These are phyloP conservation scores for Raffaelea albimanens DNA, from an alignment of 2,329 filamentous ascomycete species.

Conservation along the genomic window DNA sequence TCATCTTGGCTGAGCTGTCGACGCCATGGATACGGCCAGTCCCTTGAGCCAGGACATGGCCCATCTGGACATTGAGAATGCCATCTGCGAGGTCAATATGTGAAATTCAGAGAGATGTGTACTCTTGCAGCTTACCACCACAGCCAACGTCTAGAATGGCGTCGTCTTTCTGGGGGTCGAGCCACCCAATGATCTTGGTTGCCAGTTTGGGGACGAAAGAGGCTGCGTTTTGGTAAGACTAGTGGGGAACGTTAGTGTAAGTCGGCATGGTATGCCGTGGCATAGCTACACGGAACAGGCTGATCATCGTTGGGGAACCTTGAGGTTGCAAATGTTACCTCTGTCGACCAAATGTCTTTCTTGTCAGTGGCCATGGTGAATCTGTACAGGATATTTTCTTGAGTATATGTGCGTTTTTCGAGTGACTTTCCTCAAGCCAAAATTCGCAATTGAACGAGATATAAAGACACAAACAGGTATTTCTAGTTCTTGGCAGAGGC, in stretches of 20 bases:
- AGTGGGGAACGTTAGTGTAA: background rate
- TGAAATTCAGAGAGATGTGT: no score
- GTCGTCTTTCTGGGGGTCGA: constrained; percentile 49
- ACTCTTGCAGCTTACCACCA: constrained; percentile 42
- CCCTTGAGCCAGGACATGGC: constrained; percentile 33
- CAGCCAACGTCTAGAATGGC: constrained; percentile 54
- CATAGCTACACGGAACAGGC: no score
- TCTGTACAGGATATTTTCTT: background rate
- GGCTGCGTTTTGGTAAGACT: constrained; percentile 52
- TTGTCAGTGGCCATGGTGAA: constrained; percentile 13
- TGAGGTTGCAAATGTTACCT: constrained; percentile 23
- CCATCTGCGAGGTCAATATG: constrained; percentile 37
- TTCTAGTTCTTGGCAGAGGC: background rate
- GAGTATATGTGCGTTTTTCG: no score
- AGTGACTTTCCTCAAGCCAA: no score
- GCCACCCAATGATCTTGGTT: constrained; percentile 46
- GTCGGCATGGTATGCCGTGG: background rate
- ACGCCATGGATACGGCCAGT: constrained; percentile 43
- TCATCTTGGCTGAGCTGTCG: constrained; percentile 51
- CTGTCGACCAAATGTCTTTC: constrained; percentile 30
- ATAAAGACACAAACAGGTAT: no score
- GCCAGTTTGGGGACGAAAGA: constrained; percentile 56
- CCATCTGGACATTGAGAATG: constrained; percentile 46
- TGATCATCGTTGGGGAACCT: no score
- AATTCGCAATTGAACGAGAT: no score